A percentile compares a stretch with the other conserved stretches of the same genome.
Conservation (phyloP, 352 stramenopile species). For the Globisporangium mamillatum region DNA sequence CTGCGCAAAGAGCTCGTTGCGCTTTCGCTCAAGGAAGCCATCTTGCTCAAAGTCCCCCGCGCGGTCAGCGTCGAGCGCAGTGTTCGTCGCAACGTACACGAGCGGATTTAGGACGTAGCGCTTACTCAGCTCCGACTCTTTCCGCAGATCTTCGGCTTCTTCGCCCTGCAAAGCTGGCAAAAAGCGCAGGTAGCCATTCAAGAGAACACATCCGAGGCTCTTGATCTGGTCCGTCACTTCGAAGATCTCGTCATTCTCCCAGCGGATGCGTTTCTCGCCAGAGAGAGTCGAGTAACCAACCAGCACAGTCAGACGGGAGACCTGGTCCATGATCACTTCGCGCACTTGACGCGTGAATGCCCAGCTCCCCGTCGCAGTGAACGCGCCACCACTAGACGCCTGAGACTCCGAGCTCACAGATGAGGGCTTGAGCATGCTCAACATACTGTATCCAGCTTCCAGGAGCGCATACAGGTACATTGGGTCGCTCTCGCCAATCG, state of each 20-base stretch:
- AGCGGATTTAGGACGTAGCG: slow-evolving; percentile 62
- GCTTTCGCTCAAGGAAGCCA: slow-evolving; percentile 32
- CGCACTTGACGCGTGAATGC: slow-evolving; percentile 58
- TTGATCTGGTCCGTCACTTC: slow-evolving; percentile 62
- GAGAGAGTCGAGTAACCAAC: slow-evolving; percentile 40
- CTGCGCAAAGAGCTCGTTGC: slow-evolving; percentile 45
- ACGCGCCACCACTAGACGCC: slow-evolving; percentile 14
- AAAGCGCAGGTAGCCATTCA: slow-evolving; percentile 57
- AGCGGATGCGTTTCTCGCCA: slow-evolving; percentile 36
- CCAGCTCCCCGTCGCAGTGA: slow-evolving; percentile 44
- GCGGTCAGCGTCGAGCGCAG: neutral
- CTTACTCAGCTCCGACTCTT: slow-evolving; percentile 61
- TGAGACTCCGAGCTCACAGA: slow-evolving; percentile 15
- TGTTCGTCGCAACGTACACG: slow-evolving; percentile 62
- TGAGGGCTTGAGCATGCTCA: slow-evolving; percentile 54
- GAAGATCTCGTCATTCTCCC: slow-evolving; percentile 57
- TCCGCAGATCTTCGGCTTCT: slow-evolving; percentile 54
- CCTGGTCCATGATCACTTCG: slow-evolving; percentile 61
- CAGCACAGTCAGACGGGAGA: slow-evolving; percentile 50
- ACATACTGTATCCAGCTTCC: slow-evolving; percentile 68
- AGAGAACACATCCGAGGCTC: slow-evolving; percentile 44
- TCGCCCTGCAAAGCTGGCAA: slow-evolving; percentile 35
- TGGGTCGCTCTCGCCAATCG: slow-evolving; percentile 58
- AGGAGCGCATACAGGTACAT: slow-evolving; percentile 59
- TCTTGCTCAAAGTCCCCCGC: slow-evolving; percentile 27